A percentile compares a stretch with the other conserved stretches of the same genome.
These are phyloP conservation scores for Calonectria crousiana DNA, from an alignment of 2,329 filamentous ascomycete genomes.

Conservation along the genomic window DNA sequence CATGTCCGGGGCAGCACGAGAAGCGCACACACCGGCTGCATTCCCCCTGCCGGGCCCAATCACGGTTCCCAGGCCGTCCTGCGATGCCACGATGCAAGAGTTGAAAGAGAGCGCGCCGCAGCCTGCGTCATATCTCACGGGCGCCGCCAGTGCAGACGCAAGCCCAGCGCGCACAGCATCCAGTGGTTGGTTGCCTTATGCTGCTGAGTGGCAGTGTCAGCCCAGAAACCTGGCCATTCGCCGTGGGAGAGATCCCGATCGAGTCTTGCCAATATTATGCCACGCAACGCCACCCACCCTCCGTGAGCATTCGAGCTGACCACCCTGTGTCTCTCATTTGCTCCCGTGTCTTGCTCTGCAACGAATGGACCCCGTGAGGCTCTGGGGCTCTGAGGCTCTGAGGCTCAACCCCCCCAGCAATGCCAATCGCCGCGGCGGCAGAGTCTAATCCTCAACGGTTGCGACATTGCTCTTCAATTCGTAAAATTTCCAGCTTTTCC, in stretches of 20 bases:
- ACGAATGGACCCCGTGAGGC: neutral
- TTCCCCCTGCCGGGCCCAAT: slow-evolving; percentile 5
- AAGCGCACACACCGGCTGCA: neutral
- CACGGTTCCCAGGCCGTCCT: neutral
- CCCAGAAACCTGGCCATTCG: neutral
- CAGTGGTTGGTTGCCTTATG: slow-evolving; percentile 8
- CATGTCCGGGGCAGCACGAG: neutral
- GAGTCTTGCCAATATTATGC: neutral
- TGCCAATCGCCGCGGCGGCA: neutral
- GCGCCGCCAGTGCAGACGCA: slow-evolving; percentile 7
- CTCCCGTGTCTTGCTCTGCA: neutral
- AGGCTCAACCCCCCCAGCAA: neutral
- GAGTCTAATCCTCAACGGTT: neutral
- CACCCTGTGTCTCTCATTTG: neutral
- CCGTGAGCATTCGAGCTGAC: neutral
- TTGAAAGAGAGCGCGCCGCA: neutral
- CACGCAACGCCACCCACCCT: neutral
- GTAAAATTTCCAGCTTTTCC: neutral
- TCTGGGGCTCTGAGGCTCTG: neutral
- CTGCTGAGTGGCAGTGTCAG: neutral
- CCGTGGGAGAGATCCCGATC: neutral
- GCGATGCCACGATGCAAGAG: neutral
- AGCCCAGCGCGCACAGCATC: slow-evolving; percentile 8
- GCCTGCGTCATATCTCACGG: neutral
- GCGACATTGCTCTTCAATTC: neutral